phyloP scores from a whole-genome alignment of 2,329 filamentous ascomycete species.

The Cladosporium cucumerinum region DNA sequence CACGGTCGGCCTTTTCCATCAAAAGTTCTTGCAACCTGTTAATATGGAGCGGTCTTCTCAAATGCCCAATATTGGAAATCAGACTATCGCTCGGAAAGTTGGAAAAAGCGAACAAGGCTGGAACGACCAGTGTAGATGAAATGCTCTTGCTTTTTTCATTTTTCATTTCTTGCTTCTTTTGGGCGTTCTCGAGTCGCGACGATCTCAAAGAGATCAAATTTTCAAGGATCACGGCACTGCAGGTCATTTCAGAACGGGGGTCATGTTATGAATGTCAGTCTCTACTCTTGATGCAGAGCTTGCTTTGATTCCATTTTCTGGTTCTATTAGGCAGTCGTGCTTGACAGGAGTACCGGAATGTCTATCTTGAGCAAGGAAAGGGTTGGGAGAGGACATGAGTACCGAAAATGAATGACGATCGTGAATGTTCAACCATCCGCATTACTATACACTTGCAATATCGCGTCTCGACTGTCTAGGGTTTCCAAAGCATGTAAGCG shows the following conservation, averaged over 20 bases:
- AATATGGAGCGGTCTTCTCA: background rate
- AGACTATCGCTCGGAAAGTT: background rate
- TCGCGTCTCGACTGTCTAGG: background rate
- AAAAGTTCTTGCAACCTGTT: slow-evolving; percentile 8
- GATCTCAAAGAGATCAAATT: background rate
- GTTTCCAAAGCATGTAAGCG: background rate
- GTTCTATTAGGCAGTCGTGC: background rate
- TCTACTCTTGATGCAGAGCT: background rate
- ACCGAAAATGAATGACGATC: slow-evolving; percentile 12
- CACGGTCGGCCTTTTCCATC: background rate
- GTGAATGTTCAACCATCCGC: background rate
- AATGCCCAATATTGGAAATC: background rate
- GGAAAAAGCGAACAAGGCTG: background rate
- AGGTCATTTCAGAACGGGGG: background rate
- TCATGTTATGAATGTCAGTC: background rate
- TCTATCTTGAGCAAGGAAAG: background rate
- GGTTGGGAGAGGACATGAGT: slow-evolving; percentile 6
- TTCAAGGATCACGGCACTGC: background rate
- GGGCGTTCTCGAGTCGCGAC: background rate
- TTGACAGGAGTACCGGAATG: background rate
- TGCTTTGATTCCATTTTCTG: background rate
- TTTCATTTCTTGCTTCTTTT: too few relatives aligned
- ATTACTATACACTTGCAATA: background rate
- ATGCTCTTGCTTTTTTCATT: background rate
- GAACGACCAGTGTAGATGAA: slow-evolving; percentile 9